Conservation (phyloP, 257 asterid species). For the Thymus mandschuricus region DNA sequence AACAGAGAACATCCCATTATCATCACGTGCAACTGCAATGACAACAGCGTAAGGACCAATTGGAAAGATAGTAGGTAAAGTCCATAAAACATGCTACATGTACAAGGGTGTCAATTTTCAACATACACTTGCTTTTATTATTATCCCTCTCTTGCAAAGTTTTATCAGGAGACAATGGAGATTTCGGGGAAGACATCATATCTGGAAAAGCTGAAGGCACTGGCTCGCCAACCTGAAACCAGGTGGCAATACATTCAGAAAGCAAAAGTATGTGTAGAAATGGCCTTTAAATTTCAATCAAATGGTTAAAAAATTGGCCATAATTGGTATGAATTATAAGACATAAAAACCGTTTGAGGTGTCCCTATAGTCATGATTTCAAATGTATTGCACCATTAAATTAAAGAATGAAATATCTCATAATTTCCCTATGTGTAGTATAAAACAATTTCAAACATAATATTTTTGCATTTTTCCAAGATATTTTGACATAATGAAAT, state of each 20-base stretch:
- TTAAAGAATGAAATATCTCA: too few relatives aligned
- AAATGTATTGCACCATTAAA: too few relatives aligned
- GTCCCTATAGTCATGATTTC: too few relatives aligned
- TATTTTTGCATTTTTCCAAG: too few relatives aligned
- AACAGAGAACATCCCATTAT: constrained; percentile 70
- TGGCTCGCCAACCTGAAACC: constrained; percentile 61
- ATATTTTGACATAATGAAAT: too few relatives aligned
- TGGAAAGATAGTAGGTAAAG: constrained; percentile 21
- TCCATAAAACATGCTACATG: constrained; percentile 19
- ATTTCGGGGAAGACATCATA: constrained; percentile 68
- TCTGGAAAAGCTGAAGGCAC: constrained; percentile 64
- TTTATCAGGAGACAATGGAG: constrained; percentile 74
- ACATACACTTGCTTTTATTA: constrained; percentile 66
- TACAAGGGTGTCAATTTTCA: constrained; percentile 24
- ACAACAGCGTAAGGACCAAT: constrained; percentile 21
- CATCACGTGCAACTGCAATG: constrained; percentile 67
- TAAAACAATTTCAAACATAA: too few relatives aligned
- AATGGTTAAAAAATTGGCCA: too few relatives aligned
- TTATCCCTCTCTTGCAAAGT: constrained; percentile 66
- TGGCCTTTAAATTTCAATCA: too few relatives aligned
- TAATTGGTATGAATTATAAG: too few relatives aligned
- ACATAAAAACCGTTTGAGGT: too few relatives aligned
- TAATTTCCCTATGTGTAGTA: too few relatives aligned
- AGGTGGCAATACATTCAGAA: constrained; percentile 20
- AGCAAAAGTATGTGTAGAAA: not conserved